Evolutionary conservation across 305 asterid genomes (phyloP).

Genomic region (Fraxinus paxiana): DNA sequence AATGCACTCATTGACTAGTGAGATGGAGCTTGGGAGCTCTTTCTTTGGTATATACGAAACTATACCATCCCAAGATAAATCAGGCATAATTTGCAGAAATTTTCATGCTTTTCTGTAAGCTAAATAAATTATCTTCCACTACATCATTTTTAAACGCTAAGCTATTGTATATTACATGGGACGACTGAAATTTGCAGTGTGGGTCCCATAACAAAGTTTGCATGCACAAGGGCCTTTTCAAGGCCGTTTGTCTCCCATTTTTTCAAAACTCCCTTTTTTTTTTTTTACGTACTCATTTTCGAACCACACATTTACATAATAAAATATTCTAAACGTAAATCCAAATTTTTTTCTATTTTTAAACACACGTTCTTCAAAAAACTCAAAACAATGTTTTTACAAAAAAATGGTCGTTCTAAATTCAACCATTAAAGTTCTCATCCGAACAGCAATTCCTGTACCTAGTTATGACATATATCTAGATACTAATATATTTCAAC

Average conservation of each 20-base stretch:
- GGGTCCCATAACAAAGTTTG: neutral
- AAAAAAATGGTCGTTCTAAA: neutral
- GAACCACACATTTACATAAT: too few relatives aligned
- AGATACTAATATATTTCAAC: conserved; percentile 16
- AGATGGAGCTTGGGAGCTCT: neutral
- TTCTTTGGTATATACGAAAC: neutral
- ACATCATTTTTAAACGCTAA: conserved; percentile 5
- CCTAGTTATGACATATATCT: neutral
- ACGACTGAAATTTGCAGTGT: neutral
- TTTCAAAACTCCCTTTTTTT: too few relatives aligned
- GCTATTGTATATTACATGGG: neutral
- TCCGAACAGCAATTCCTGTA: neutral
- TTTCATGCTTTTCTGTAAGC: neutral
- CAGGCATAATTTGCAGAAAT: neutral
- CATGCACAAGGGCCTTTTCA: neutral
- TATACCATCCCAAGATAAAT: conserved; percentile 8
- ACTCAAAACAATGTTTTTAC: too few relatives aligned
- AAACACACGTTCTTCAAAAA: too few relatives aligned
- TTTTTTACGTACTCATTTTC: too few relatives aligned
- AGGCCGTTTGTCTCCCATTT: neutral
- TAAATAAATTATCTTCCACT: conserved; percentile 8
- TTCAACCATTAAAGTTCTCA: neutral
- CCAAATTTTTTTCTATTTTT: too few relatives aligned
- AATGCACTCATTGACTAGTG: neutral
- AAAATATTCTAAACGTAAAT: too few relatives aligned